Conservation (phyloP, 1,139 yeast genomes). For the Taiozyma sp. region DNA sequence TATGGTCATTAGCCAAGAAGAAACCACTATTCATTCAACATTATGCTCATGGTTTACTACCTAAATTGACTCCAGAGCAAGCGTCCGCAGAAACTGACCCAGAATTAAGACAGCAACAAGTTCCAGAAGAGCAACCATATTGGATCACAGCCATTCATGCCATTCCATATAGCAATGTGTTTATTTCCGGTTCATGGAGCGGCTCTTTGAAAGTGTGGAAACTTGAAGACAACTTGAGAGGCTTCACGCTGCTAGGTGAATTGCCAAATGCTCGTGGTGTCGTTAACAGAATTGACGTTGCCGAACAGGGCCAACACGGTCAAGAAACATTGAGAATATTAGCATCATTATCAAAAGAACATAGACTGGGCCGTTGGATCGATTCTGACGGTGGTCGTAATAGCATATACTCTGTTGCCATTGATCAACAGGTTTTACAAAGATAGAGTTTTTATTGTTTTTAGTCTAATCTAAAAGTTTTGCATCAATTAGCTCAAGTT, state of each 20-base stretch:
- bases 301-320: conserved; percentile 48
- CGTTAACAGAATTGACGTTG: conserved; percentile 60
- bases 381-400: conserved; percentile 41
- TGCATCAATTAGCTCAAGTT: background rate
- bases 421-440: conserved; percentile 27
- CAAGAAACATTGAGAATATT: conserved; percentile 48
- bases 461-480: background rate
- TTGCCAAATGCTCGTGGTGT: conserved; percentile 63
- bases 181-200: conserved; percentile 84
- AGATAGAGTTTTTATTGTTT: conserved; percentile 1
- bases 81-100: conserved; percentile 66
- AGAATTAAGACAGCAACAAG: conserved; percentile 38
- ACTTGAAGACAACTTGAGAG: conserved; percentile 56
- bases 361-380: conserved; percentile 82
- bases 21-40: conserved; percentile 71
- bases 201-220: conserved; percentile 78
- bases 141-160: conserved; percentile 82
- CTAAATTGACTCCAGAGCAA: conserved; percentile 37
- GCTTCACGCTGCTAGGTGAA: conserved; percentile 49
- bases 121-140: conserved; percentile 71
- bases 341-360: conserved; percentile 78
- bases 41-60: conserved; percentile 73
- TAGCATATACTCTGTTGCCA: conserved; percentile 42
- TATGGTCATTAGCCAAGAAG: conserved; percentile 90
- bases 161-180: conserved; percentile 84